Evolutionary conservation across 192 early-diverging fungal genomes (phyloP).

Genomic region (Spinellus fusiger): DNA sequence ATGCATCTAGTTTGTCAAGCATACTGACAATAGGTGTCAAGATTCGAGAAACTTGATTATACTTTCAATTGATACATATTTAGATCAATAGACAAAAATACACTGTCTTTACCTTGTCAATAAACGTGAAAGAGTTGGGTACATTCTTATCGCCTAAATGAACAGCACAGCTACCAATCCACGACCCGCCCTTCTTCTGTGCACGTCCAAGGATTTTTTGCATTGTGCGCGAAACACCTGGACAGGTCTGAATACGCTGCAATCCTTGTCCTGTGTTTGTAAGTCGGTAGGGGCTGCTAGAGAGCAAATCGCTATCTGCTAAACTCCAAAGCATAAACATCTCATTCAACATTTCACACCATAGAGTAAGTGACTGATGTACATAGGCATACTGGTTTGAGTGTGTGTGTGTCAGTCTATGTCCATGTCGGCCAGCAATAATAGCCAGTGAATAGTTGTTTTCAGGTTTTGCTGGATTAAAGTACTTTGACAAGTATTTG

Average conservation of each 20-base stretch:
- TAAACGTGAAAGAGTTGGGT: conserved; percentile 96
- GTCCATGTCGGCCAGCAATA: conserved; percentile 70
- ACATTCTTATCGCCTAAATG: conserved; percentile 98
- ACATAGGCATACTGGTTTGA: conserved; percentile 89
- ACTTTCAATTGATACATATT: conserved; percentile 36
- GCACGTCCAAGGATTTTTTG: conserved; percentile 87
- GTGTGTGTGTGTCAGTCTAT: conserved; percentile 90
- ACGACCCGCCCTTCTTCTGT: conserved; percentile 74
- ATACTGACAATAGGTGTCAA: conserved; percentile 80
- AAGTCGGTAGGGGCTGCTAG: conserved; percentile 66
- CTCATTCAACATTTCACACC: conserved; percentile 94
- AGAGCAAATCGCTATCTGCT: conserved; percentile 83
- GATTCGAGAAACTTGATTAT: conserved; percentile 95
- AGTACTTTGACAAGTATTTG: conserved; percentile 68
- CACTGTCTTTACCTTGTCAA: conserved; percentile 62
- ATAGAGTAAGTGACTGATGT: conserved; percentile 87
- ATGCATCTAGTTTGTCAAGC: conserved; percentile 69
- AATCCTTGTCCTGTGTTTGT: conserved; percentile 96
- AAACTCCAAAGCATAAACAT: conserved; percentile 96
- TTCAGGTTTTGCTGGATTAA: conserved; percentile 62
- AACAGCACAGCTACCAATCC: conserved; percentile 95
- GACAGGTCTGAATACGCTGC: conserved; percentile 90
- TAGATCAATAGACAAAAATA: not conserved
- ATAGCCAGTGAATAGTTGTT: conserved; percentile 76
- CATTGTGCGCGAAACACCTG: conserved; percentile 73